Evolutionary conservation across 108 stramenopile genomes (phyloP).

Genomic region (Cyclostephanos tholiformis): DNA sequence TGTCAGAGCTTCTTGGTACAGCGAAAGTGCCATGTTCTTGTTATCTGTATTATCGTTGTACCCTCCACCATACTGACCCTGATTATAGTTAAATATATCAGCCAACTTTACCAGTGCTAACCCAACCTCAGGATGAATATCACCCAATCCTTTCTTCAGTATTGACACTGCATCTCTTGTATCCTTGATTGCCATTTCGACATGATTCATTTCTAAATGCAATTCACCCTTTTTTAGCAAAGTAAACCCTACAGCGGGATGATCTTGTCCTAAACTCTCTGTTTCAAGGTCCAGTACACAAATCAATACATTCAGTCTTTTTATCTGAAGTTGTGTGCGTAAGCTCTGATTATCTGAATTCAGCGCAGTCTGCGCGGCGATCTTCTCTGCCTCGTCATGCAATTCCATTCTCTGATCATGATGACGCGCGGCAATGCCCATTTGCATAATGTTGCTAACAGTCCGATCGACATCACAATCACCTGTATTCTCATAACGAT

Average conservation of each 20-base stretch:
- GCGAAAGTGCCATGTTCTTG: constrained; percentile 37
- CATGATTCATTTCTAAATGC: constrained; percentile 48
- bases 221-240: constrained; percentile 44
- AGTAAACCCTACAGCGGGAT: constrained; percentile 47
- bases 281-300: constrained; percentile 43
- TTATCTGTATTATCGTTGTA: constrained; percentile 15
- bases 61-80: constrained; percentile 1
- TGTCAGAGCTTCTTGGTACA: constrained; percentile 36
- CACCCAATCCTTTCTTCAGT: constrained; percentile 37
- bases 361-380: constrained; percentile 15
- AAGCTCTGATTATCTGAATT: constrained; percentile 4
- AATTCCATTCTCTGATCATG: constrained; percentile 35
- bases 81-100: constrained; percentile 44
- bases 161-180: constrained; percentile 36
- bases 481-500: constrained; percentile 45
- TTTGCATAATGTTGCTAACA: constrained; percentile 48
- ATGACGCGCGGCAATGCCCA: constrained; percentile 44
- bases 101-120: constrained; percentile 29
- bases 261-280: constrained; percentile 45
- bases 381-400: constrained; percentile 34
- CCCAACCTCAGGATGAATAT: constrained; percentile 46
- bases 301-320: constrained; percentile 37
- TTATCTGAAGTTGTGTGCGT: constrained; percentile 31
- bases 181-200: constrained; percentile 48
- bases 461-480: constrained; percentile 49